Evolutionary conservation across 805 yeast genomes (phyloP).

Genomic region (Ogataea pini): DNA sequence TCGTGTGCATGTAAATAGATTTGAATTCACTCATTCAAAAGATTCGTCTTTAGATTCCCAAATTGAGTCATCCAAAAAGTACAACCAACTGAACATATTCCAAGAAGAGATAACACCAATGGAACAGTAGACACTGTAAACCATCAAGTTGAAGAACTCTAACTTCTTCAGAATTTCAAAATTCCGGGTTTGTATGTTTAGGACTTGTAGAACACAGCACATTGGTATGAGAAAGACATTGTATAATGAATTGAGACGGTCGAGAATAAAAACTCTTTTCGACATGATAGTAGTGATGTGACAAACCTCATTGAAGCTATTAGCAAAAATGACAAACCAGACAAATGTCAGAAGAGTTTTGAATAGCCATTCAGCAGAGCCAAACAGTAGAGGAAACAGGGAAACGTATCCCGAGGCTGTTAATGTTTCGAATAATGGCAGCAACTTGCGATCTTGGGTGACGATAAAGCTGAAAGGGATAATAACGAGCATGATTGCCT

Average conservation of each 20-base stretch:
- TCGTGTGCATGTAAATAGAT: conserved; percentile 6
- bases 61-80: conserved; percentile 75
- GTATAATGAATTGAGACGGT: conserved; percentile 67
- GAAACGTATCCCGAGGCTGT: conserved; percentile 84
- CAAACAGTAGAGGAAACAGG: conserved; percentile 81
- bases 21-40: not conserved
- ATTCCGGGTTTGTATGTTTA: conserved; percentile 58
- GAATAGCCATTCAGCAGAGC: conserved; percentile 76
- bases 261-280: conserved; percentile 61
- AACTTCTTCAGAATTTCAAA: conserved; percentile 55
- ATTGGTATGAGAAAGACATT: conserved; percentile 67
- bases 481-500: conserved; percentile 87
- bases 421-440: conserved; percentile 69
- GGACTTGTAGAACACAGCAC: conserved; percentile 44
- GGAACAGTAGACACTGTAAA: conserved; percentile 82
- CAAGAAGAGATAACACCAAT: conserved; percentile 84
- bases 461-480: conserved; percentile 84
- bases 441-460: conserved; percentile 65
- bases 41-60: conserved; percentile 43
- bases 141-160: conserved; percentile 79
- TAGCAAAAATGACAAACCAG: conserved; percentile 80
- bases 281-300: conserved; percentile 41
- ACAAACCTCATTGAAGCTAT: conserved; percentile 70
- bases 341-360: conserved; percentile 76
- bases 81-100: conserved; percentile 87